These are phyloP conservation scores for Waltergamsia citrina DNA, from an alignment of 2,329 filamentous ascomycete species.

Conservation along the genomic window DNA sequence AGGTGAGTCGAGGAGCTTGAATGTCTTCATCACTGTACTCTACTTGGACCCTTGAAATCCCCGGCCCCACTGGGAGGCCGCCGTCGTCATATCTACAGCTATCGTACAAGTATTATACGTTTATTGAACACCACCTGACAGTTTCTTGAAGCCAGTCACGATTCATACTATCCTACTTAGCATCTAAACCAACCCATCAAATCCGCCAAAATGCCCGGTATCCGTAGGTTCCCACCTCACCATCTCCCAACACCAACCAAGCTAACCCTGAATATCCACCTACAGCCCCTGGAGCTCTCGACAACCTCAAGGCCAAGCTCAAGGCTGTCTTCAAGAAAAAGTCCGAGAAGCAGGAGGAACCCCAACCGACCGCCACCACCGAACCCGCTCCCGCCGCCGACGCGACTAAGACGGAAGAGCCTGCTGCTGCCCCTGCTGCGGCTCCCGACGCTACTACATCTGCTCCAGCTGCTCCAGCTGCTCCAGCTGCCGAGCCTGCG, in stretches of 20 bases:
- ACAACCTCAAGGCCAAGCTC: conserved; percentile 47
- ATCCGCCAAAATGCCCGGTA: conserved; percentile 5
- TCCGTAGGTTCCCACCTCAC: conserved; percentile 4
- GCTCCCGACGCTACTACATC: conserved; percentile 16
- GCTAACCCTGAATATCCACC: background rate
- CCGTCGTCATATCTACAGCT: too few relatives aligned
- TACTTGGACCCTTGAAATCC: too few relatives aligned
- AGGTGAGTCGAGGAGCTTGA: too few relatives aligned
- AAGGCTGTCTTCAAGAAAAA: conserved; percentile 43
- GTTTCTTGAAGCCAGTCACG: too few relatives aligned
- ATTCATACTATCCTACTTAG: too few relatives aligned
- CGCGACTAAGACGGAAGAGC: conserved; percentile 23
- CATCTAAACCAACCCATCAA: too few relatives aligned
- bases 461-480: conserved; percentile 11
- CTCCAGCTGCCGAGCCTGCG: conserved; percentile 10
- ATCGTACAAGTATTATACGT: too few relatives aligned
- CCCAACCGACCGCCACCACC: conserved; percentile 11
- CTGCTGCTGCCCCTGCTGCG: conserved; percentile 9
- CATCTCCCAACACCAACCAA: background rate
- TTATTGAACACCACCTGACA: too few relatives aligned
- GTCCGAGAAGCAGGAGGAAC: conserved; percentile 22
- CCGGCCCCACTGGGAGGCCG: too few relatives aligned
- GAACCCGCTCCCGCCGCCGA: conserved; percentile 19
- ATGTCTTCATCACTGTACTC: too few relatives aligned
- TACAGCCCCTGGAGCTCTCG: conserved; percentile 38